These are phyloP conservation scores for Dactylorhiza incarnata DNA, from an alignment of 106 monocot genomes.

Conservation along the genomic window DNA sequence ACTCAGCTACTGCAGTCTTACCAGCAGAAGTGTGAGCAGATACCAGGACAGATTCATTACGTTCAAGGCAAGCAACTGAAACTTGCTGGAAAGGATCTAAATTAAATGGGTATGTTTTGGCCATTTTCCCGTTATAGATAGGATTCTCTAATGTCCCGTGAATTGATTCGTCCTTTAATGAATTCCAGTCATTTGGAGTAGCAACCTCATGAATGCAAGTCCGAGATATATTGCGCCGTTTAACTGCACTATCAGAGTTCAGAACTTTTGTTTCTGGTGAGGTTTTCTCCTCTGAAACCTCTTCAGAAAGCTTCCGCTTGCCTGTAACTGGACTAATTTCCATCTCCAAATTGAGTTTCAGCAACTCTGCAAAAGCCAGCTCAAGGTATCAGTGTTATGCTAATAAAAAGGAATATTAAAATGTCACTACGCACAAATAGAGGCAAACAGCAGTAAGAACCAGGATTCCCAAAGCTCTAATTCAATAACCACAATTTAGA, in stretches of 20 bases:
- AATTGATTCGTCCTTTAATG: slow-evolving; percentile 42
- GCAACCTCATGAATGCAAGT: slow-evolving; percentile 97
- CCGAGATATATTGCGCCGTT: slow-evolving; percentile 45
- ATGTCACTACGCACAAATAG: background rate
- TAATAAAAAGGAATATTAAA: background rate
- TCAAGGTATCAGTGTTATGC: background rate
- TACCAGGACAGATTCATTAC: slow-evolving; percentile 86
- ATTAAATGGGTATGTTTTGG: slow-evolving; percentile 80
- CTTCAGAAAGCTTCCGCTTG: slow-evolving; percentile 29
- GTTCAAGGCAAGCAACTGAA: slow-evolving; percentile 88
- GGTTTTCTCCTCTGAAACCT: slow-evolving; percentile 2
- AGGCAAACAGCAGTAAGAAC: background rate
- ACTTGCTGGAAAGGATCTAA: slow-evolving; percentile 87
- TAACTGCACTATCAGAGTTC: slow-evolving; percentile 13
- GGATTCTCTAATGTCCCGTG: slow-evolving; percentile 78
- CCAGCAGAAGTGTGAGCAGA: slow-evolving; percentile 98
- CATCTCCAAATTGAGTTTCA: slow-evolving; percentile 14
- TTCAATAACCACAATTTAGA: background rate
- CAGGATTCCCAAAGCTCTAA: background rate
- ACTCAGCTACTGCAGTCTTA: slow-evolving; percentile 94
- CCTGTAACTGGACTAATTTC: slow-evolving; percentile 13
- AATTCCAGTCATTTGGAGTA: slow-evolving; percentile 48
- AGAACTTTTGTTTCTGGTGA: background rate
- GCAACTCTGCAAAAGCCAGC: background rate
- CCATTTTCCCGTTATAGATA: slow-evolving; percentile 59